phyloP scores from a whole-genome alignment of 331 rosid genomes.

The Erythrophleum ivorense region DNA sequence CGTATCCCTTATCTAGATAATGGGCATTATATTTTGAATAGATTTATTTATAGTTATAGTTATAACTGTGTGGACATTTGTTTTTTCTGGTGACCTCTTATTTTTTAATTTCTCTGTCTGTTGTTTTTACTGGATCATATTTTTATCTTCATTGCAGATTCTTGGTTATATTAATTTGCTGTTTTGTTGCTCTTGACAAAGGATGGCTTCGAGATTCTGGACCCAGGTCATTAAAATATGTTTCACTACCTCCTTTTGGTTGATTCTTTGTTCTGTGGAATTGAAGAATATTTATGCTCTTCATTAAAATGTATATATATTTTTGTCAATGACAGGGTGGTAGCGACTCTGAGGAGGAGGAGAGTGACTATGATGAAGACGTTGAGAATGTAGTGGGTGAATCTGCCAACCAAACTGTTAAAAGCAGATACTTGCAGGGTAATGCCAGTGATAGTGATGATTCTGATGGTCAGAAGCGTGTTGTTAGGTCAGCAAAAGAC shows the following conservation, averaged over 20 bases:
- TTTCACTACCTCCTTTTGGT: not conserved
- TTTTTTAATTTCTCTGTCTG: not conserved
- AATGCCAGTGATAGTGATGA: constrained; percentile 78
- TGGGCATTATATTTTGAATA: not conserved
- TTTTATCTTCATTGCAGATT: constrained; percentile 24
- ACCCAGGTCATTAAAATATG: constrained; percentile 35
- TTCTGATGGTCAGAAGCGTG: constrained; percentile 68
- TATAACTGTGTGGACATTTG: not conserved
- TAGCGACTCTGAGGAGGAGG: constrained; percentile 82
- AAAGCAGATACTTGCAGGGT: constrained; percentile 52
- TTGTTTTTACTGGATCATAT: not conserved
- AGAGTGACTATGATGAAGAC: constrained; percentile 65
- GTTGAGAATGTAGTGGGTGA: constrained; percentile 51
- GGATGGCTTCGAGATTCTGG: constrained; percentile 51
- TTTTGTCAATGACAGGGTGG: constrained; percentile 55
- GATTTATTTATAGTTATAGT: not conserved
- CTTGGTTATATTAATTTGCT: not conserved
- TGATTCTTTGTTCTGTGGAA: not conserved
- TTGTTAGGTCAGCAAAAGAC: constrained; percentile 80
- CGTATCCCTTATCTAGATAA: not conserved
- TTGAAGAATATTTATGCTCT: not conserved
- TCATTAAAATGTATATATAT: not conserved
- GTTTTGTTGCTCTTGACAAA: not conserved
- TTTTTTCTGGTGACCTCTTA: not conserved
- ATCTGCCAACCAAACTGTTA: constrained; percentile 25